phyloP scores from a whole-genome alignment of 352 stramenopile species.

The Pythium aquatile region DNA sequence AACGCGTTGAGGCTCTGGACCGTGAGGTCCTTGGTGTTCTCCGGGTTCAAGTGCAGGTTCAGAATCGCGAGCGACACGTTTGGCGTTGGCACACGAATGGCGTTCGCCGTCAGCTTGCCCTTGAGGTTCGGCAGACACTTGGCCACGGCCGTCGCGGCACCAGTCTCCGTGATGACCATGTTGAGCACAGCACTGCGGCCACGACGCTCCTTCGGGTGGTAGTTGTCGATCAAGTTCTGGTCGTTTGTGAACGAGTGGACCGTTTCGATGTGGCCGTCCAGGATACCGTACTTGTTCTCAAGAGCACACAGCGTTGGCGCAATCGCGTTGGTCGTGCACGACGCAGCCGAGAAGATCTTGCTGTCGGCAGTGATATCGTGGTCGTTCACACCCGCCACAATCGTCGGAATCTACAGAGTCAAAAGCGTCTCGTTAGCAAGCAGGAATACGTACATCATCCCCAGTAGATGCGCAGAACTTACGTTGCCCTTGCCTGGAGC shows the following conservation, averaged over 20 bases:
- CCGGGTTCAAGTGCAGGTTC: slow-evolving; percentile 90
- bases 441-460: too few relatives aligned
- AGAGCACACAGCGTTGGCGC: slow-evolving; percentile 70
- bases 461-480: slow-evolving; percentile 1
- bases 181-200: slow-evolving; percentile 85
- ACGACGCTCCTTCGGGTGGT: slow-evolving; percentile 85
- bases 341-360: slow-evolving; percentile 76
- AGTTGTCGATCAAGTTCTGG: slow-evolving; percentile 89
- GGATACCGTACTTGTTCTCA: slow-evolving; percentile 81
- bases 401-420: slow-evolving; percentile 47
- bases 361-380: slow-evolving; percentile 50
- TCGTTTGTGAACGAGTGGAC: slow-evolving; percentile 91
- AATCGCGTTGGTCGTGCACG: slow-evolving; percentile 87
- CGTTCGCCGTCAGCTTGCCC: slow-evolving; percentile 98
- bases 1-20: slow-evolving; percentile 76
- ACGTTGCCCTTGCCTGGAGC: slow-evolving; percentile 70
- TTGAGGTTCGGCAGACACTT: slow-evolving; percentile 92
- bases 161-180: slow-evolving; percentile 90
- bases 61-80: slow-evolving; percentile 98
- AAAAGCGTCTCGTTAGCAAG: slow-evolving; percentile 1
- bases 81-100: slow-evolving; percentile 97
- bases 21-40: slow-evolving; percentile 52
- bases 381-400: slow-evolving; percentile 83
- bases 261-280: slow-evolving; percentile 85
- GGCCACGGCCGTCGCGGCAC: slow-evolving; percentile 75